Conservation (phyloP, 2,329 filamentous ascomycete species). For the Hypomyces rosellus region DNA sequence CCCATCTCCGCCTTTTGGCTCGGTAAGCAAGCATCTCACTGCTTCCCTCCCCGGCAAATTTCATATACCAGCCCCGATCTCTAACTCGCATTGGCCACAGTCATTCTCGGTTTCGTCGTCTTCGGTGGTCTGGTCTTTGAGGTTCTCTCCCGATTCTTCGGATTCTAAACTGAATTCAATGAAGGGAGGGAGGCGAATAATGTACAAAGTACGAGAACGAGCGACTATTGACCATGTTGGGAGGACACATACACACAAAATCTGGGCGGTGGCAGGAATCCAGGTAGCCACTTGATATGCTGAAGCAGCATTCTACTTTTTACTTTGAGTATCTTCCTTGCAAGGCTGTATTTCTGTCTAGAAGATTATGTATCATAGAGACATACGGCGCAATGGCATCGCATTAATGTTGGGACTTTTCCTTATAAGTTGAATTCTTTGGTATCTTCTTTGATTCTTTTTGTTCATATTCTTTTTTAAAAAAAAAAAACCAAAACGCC, state of each 20-base stretch:
- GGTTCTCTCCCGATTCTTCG: slow-evolving; percentile 48
- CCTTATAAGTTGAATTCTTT: slow-evolving; percentile 8
- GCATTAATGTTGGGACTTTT: background rate
- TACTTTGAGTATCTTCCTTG: too few species aligned
- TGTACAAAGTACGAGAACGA: too few species aligned
- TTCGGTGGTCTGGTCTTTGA: slow-evolving; percentile 57
- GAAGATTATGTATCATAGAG: slow-evolving; percentile 17
- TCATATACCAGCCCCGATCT: background rate
- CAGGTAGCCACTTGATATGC: too few species aligned
- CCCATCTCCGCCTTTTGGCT: slow-evolving; percentile 61
- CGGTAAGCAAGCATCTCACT: slow-evolving; percentile 37
- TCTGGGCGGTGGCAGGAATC: too few species aligned
- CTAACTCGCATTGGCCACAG: slow-evolving; percentile 25
- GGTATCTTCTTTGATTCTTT: slow-evolving; percentile 19
- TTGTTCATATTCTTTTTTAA: slow-evolving; percentile 13
- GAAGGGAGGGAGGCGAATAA: too few species aligned
- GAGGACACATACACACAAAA: too few species aligned
- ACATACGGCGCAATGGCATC: slow-evolving; percentile 23
- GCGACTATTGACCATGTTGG: too few species aligned
- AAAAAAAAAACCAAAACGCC: slow-evolving; percentile 25
- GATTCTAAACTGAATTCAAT: slow-evolving; percentile 17
- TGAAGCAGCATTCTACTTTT: too few species aligned
- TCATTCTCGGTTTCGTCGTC: slow-evolving; percentile 52
- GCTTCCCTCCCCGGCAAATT: background rate
- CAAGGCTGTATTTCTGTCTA: too few species aligned